Evolutionary conservation across 116 monocot genomes (phyloP), one percentile per base, ranked within the genome.

Genomic region (Phalaenopsis hybrid): DNA sequence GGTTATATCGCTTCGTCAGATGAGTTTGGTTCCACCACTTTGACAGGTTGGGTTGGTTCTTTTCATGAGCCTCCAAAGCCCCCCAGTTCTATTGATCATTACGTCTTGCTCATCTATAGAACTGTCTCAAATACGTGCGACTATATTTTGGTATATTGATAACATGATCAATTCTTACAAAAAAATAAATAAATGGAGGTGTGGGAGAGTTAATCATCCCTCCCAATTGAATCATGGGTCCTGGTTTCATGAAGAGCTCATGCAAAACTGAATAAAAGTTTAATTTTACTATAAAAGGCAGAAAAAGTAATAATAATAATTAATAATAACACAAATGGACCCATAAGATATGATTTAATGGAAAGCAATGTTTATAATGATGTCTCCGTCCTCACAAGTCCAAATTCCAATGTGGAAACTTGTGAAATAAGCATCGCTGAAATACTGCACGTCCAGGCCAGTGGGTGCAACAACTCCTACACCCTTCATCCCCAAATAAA

Each of bases 391-490:
- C 75, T 46, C 8, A 20, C 45, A 45, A 45, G 10, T 18, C 21
- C 75, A 1, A 75, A 45, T n/a, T 46, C 75, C 46, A 75, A 45
- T 46, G 75, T 43, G 57, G n/a, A 58, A 31, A 23, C 77, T 33
- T 63, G 79, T 79, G 48, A 52, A 52, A 16, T 45, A 46, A 72
- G 78, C 77, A 78, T 78, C 57, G 67, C 63, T 43, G 46, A 8
- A 44, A 50, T 50, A 21, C 13, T 8, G 10, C 25, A 18, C 37
- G 33, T 9, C 25, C 57, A 73, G 1, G 2, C 77, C 81, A 84
- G 83, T 86, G 81, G 88, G 88, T 85, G 83, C 83, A 88, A 88
- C 88, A 79, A 88, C 83, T 81, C 79, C 80, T 79, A 16, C 12
- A 70, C 20, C 70, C 31, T 75, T 82, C 57, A 80, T 55, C 16